Conservation (phyloP, 1,284 basidiomycete genomes). For the Rhodotorula sp. region DNA sequence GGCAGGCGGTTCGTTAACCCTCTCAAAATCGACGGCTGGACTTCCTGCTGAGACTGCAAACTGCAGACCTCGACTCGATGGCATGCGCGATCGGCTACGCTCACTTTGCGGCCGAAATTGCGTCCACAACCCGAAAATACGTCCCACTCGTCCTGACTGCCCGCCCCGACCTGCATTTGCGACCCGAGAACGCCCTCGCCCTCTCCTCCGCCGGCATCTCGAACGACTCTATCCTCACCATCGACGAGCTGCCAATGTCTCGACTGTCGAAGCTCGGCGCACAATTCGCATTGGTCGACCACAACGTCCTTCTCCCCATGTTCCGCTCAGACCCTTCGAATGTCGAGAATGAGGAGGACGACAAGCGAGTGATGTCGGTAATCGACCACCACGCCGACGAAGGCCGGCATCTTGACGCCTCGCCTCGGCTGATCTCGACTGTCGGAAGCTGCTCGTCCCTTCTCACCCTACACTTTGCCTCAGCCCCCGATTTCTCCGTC, state of each 20-base stretch:
- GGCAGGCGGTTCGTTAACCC: slow-evolving; percentile 67
- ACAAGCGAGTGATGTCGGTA: slow-evolving; percentile 63
- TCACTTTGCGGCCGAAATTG: slow-evolving; percentile 57
- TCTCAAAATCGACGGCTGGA: neutral
- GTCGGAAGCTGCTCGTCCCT: slow-evolving; percentile 76
- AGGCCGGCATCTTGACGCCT: slow-evolving; percentile 60
- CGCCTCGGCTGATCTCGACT: slow-evolving; percentile 64
- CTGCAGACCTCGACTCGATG: slow-evolving; percentile 78
- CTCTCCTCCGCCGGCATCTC: slow-evolving; percentile 61
- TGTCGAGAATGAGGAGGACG: slow-evolving; percentile 23
- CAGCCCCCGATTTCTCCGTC: slow-evolving; percentile 34
- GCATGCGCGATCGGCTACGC: slow-evolving; percentile 79
- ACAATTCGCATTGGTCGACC: slow-evolving; percentile 77
- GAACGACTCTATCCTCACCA: slow-evolving; percentile 57
- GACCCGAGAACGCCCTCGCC: slow-evolving; percentile 81
- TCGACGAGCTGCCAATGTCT: slow-evolving; percentile 47
- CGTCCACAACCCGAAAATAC: slow-evolving; percentile 51
- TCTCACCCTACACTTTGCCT: slow-evolving; percentile 59
- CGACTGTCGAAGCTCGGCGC: slow-evolving; percentile 23
- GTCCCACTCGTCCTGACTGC: slow-evolving; percentile 67
- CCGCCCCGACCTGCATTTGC: slow-evolving; percentile 67
- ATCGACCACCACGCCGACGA: slow-evolving; percentile 96
- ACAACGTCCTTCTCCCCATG: slow-evolving; percentile 64
- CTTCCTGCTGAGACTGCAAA: neutral
- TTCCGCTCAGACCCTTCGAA: slow-evolving; percentile 54